Evolutionary conservation across 345 rosid species (phyloP), one percentile per base, ranked within the genome.

Genomic region (Pugionium dolabratum): DNA sequence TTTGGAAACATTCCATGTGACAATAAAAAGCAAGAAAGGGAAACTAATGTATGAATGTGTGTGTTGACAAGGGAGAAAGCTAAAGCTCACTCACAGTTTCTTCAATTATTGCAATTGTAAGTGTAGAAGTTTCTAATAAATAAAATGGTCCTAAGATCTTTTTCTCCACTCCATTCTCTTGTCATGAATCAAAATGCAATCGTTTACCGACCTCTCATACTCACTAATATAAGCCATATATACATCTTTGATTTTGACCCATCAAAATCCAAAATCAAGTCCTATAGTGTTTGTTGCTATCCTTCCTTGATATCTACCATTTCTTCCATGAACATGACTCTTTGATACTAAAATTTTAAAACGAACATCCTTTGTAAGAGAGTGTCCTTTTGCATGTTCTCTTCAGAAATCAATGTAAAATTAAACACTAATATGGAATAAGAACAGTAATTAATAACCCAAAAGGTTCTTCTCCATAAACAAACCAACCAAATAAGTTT

Each of bases 51-150:
- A 57, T 67, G 71, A 46, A 64, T 64, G 52, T 26, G 9, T 66
- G 58, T 51, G 71, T 67, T 35, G 64, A 42, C 32, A 67, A 31
- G 39, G 28, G 5, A 58, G 72, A 68, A 58, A 68, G 66, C 10
- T 65, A 68, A 59, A 59, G 65, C 50, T 68, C 65, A 68, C 65
- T 68, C 34, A 58, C 50, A 68, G 32, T 65, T 41, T 3, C 60
- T 4, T 2, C 41, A 52, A 50, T 48, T 33, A 39, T 46, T 67
- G 34, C 32, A 58, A 48, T 37, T 56, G 64, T 58, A 36, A 28
- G 32, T 18, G 31, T 55, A 46, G 55, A 18, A 5, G 42, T 49
- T 65, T 58, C 36, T 58, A 58, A 68, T 68, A 65, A 58, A 49
- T 54, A 49, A 57, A 41, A 40, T 68, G 72, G 65, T 58, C 72